phyloP scores from a whole-genome alignment of 805 yeast genomes.

The Starmerella etchellsii region DNA sequence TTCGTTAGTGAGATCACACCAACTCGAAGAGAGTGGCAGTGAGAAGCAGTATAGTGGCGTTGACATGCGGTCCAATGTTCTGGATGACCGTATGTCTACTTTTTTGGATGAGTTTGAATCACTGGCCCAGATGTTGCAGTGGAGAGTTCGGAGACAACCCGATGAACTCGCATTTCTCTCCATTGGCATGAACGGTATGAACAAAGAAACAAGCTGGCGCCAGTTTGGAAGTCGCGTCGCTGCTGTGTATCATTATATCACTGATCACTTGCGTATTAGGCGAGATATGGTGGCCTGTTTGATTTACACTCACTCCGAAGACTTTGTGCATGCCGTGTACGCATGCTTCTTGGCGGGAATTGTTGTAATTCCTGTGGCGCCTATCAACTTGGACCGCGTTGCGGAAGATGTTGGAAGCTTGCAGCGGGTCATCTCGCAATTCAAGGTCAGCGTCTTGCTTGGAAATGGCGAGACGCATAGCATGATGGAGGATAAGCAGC shows the following conservation, averaged over 20 bases:
- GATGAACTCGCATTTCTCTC: constrained; percentile 63
- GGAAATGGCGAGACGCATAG: constrained; percentile 67
- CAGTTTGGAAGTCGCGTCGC: constrained; percentile 66
- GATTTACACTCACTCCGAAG: constrained; percentile 80
- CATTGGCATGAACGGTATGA: constrained; percentile 35
- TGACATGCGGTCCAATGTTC: constrained; percentile 59
- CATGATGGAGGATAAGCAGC: constrained; percentile 53
- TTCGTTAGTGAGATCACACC: constrained; percentile 48
- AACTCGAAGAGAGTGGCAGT: constrained; percentile 38
- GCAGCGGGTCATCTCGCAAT: constrained; percentile 53
- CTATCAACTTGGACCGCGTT: constrained; percentile 51
- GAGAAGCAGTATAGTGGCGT: constrained; percentile 72
- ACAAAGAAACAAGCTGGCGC: constrained; percentile 53
- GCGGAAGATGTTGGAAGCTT: constrained; percentile 65
- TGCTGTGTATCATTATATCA: constrained; percentile 57
- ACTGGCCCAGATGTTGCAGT: constrained; percentile 60
- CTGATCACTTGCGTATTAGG: constrained; percentile 48
- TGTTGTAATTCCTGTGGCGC: constrained; percentile 62
- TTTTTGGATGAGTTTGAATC: constrained; percentile 59
- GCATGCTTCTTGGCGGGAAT: constrained; percentile 80
- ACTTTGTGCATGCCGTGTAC: constrained; percentile 64
- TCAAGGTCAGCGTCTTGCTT: constrained; percentile 55
- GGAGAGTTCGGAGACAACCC: constrained; percentile 60
- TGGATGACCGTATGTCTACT: constrained; percentile 68
- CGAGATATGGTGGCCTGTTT: constrained; percentile 66